Base-by-base conservation (phyloP, 208 protist species). In the Trypanosoma congolense region DNA sequence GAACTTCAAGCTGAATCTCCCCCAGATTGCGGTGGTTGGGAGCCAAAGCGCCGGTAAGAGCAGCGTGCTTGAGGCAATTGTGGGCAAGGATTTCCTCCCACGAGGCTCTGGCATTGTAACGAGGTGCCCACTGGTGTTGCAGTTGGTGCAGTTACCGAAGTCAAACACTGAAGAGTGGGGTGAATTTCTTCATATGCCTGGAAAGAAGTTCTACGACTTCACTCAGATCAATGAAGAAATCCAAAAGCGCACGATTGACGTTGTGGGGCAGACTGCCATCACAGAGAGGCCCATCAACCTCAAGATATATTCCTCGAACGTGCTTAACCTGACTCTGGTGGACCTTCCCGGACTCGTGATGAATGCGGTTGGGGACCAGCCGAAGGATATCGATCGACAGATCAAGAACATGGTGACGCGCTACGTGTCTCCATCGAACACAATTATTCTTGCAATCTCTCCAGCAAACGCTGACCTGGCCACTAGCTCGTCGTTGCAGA, bases 321-420 rank as follows among this genome's bases (percentile, higher is more conserved):
- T 99, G 36, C 76, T 99, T 24, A 98, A 99, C 70, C 85, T 99
- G 0, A 99, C 98, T 18, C 83, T 99, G 5, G 97, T 99, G 5
- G 99, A 99, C 90, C 77, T 99, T 22, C 99, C 99, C 16, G 99
- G 99, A 56, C 80, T 99, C 9, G 99, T 98, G 6, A 99, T 98
- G 83, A 97, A 98, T 40, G 82, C 98, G 14, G 91, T 99, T 24
- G 98, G 95, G 6, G 97, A 99, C 57, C 98, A 99, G 83, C 96
- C 97, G 6, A 81, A 90, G 51, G 95, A 99, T 67, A 99, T 99
- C 66, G 96, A 98, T 52, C 59, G 87, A 31, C 86, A 97, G 47
- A 99, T 99, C 52, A 88, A 95, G 56, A 78, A 92, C 12, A 98
- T 99, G 96, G 92, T 99, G 4, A 73, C 97, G 4, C 53, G 92